Evolutionary conservation across 345 rosid species (phyloP), one percentile per base, ranked within the genome.

Genomic region (Pelargonium nanum): DNA sequence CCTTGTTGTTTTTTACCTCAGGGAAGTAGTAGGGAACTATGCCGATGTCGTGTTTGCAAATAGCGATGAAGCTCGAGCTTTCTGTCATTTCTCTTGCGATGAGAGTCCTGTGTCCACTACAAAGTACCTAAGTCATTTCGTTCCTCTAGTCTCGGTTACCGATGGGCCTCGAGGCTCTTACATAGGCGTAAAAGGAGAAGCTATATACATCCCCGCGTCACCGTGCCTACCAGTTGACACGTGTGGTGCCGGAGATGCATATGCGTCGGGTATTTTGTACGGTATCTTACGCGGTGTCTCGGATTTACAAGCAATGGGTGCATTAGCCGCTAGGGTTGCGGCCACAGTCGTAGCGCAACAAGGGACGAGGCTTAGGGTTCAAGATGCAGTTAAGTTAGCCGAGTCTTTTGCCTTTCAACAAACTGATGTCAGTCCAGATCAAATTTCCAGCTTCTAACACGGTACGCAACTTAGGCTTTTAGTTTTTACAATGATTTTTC

Each of bases 231-330:
- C 93, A 0, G 69, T 82, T 16, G 98, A 89, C 69, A 89, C 95
- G 0, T 87, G 98, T 56, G 96, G 98, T 56, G 96, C 96, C 0
- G 98, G 98, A 57, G 95, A 92, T 67, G 96, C 96, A 6, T 92
- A 87, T 20, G 96, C 98, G 58, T 83, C 98, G 2, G 96, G 98
- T 32, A 82, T 92, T 61, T 74, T 92, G 65, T 92, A 89, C 13
- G 83, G 97, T 56, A 78, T 89, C 73, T 68, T 84, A 56, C 78
- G 77, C 24, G 98, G 98, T 5, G 70, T 75, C 34, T 81, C 91
- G 0, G 91, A 92, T 76, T 61, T 92, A 64, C 89, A 82, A 75
- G 82, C 85, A 34, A 81, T 92, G 73, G 98, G 98, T 56, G 44
- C 87, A 23, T 70, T 89, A 75, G 98, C 98, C 19, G 88, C 95